A percentile compares a stretch with the other conserved stretches of the same genome.
Conservation (phyloP, 441 rosid species). For the Viola pubescens region DNA sequence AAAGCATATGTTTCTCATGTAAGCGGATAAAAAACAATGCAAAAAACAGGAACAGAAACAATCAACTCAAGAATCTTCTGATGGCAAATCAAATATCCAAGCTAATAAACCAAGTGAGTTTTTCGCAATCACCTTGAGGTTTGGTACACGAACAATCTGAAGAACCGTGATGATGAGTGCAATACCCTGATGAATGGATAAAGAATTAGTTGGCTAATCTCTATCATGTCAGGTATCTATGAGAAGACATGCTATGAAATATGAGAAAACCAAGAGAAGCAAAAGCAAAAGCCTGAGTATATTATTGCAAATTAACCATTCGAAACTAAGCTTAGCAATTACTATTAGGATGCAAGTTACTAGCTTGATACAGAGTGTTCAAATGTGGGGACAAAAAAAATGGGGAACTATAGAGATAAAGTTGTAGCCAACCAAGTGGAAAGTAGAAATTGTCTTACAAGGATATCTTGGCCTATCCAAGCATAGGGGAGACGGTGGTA, state of each 20-base stretch:
- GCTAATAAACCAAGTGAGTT: not conserved
- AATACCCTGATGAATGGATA: slow-evolving; percentile 55
- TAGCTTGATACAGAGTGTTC: too few relatives aligned
- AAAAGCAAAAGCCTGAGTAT: not conserved
- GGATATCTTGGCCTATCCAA: slow-evolving; percentile 99
- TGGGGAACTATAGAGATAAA: too few relatives aligned
- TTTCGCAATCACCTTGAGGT: slow-evolving; percentile 67
- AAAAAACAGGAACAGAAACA: too few relatives aligned
- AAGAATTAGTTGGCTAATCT: slow-evolving; percentile 13
- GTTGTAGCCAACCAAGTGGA: too few relatives aligned
- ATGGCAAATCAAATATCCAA: too few relatives aligned
- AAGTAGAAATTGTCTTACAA: slow-evolving; percentile 47
- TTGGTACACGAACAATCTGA: slow-evolving; percentile 89
- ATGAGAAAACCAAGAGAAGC: slow-evolving; percentile 5
- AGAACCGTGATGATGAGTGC: slow-evolving; percentile 88
- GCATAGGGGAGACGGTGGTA: slow-evolving; percentile 51
- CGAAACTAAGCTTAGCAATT: too few relatives aligned
- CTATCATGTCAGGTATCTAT: not conserved
- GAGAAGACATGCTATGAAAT: not conserved
- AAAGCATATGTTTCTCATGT: too few relatives aligned
- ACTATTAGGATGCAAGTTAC: too few relatives aligned
- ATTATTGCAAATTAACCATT: too few relatives aligned
- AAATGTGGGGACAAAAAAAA: too few relatives aligned
- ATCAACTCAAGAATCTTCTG: too few relatives aligned
- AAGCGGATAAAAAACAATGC: too few relatives aligned